Evolutionary conservation across 2,329 filamentous ascomycete species (phyloP).

Genomic region (Nemania bipapillata): DNA sequence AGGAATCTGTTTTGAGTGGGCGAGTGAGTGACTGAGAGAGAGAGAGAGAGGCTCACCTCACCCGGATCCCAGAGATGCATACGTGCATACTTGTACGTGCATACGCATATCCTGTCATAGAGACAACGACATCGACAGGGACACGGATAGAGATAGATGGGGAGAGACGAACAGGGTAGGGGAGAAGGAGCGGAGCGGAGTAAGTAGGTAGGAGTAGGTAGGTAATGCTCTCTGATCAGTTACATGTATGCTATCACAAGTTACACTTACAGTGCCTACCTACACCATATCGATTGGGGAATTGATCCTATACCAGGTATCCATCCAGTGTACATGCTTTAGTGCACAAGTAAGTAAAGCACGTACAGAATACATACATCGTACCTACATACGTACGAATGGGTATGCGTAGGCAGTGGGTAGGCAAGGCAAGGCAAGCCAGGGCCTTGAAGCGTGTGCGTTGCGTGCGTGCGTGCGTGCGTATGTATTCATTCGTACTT

Average conservation of each 20-base stretch:
- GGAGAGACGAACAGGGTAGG: slow-evolving; percentile 14
- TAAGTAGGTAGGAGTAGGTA: too few relatives aligned
- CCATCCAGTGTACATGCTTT: too few relatives aligned
- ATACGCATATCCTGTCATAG: neutral
- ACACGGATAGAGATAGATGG: neutral
- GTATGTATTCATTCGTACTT: too few relatives aligned
- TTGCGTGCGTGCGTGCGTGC: slow-evolving; percentile 6
- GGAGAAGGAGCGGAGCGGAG: neutral
- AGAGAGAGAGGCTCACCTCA: slow-evolving; percentile 18
- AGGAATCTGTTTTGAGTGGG: slow-evolving; percentile 37
- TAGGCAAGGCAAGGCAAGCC: too few relatives aligned
- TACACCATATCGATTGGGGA: slow-evolving; percentile 11
- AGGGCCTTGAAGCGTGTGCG: neutral
- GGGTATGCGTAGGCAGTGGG: too few relatives aligned
- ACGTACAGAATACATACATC: too few relatives aligned
- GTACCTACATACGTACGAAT: neutral
- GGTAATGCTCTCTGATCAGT: slow-evolving; percentile 9
- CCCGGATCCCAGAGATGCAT: neutral
- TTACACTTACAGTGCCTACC: slow-evolving; percentile 1
- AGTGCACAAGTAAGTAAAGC: too few relatives aligned
- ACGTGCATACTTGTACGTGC: neutral
- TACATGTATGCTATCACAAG: too few relatives aligned
- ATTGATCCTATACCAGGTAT: slow-evolving; percentile 1
- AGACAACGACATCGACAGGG: neutral
- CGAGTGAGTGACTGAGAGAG: slow-evolving; percentile 1